A percentile compares a stretch with the other conserved stretches of the same genome.
These are phyloP conservation scores for Geranium rotundifolium DNA, from an alignment of 345 rosid species.

Conservation along the genomic window DNA sequence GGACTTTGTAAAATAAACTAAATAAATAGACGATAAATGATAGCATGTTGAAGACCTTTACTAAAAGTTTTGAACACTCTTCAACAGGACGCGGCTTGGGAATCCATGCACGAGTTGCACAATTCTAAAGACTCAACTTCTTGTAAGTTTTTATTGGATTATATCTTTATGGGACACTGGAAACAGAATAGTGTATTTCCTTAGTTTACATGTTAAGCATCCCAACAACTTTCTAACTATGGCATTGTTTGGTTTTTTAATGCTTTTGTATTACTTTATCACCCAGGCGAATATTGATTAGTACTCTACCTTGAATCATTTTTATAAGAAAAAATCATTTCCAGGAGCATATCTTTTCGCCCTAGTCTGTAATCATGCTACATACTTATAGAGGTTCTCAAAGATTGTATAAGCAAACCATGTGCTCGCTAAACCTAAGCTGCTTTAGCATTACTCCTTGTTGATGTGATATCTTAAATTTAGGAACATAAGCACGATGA, in stretches of 20 bases:
- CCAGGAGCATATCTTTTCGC: background rate
- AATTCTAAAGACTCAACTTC: slow-evolving; percentile 14
- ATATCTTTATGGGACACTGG: background rate
- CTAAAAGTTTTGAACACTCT: slow-evolving; percentile 4
- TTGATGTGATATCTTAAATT: background rate
- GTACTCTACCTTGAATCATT: too few relatives aligned
- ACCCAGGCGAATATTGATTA: background rate
- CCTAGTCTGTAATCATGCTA: background rate
- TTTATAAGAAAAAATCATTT: background rate
- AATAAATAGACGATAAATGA: background rate
- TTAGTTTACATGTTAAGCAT: too few relatives aligned
- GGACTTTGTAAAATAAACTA: background rate
- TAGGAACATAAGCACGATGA: background rate
- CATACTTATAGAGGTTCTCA: background rate
- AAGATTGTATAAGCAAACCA: background rate
- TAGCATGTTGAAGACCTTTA: background rate
- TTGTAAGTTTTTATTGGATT: slow-evolving; percentile 13
- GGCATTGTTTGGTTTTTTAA: too few relatives aligned
- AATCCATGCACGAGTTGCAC: slow-evolving; percentile 18
- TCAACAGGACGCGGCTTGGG: slow-evolving; percentile 33
- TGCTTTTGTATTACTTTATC: too few relatives aligned
- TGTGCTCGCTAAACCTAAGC: background rate
- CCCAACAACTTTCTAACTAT: background rate
- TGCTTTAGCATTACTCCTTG: background rate
- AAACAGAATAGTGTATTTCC: background rate